A percentile compares a stretch with the other conserved stretches of the same genome.
phyloP scores from a whole-genome alignment of 805 yeast species.

The Wickerhamiella parazyma region DNA sequence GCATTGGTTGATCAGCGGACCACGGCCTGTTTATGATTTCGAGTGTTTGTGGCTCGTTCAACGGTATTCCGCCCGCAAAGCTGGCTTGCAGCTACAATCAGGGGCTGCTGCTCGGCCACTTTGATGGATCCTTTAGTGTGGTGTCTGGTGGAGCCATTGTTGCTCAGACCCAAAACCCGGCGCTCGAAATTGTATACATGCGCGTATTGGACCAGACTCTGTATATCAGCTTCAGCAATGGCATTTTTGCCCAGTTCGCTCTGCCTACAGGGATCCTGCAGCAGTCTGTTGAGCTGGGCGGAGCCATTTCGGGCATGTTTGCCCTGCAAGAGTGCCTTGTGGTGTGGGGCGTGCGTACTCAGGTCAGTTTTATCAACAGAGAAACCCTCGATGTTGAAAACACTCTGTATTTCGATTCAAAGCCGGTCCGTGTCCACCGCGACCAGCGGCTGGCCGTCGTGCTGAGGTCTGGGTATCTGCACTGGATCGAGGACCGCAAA shows the following conservation, averaged over 20 bases:
- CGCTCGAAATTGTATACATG: neutral
- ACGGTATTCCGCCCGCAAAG: neutral
- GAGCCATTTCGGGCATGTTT: neutral
- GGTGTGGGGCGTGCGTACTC: constrained; percentile 7
- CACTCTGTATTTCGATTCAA: constrained; percentile 1
- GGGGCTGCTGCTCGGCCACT: constrained; percentile 6
- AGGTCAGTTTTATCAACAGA: constrained; percentile 3
- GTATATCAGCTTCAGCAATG: constrained; percentile 5
- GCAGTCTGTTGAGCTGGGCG: neutral
- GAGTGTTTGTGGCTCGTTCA: neutral
- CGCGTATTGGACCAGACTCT: constrained; percentile 1
- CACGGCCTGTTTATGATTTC: neutral
- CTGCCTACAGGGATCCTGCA: constrained; percentile 7
- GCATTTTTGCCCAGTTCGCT: constrained; percentile 4
- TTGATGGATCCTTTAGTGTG: constrained; percentile 7
- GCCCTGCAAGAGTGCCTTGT: constrained; percentile 3
- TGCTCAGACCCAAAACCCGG: neutral
- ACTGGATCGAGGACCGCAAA: constrained; percentile 2
- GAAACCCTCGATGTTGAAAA: constrained; percentile 5
- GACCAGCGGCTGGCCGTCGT: constrained; percentile 5
- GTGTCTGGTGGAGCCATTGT: neutral
- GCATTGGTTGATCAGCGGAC: neutral
- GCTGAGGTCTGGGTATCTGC: constrained; percentile 5
- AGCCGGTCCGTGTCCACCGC: constrained; percentile 6
- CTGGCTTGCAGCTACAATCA: neutral